These are phyloP conservation scores for Beauveria medogensis DNA, from an alignment of 2,329 filamentous ascomycete genomes.

Conservation along the genomic window DNA sequence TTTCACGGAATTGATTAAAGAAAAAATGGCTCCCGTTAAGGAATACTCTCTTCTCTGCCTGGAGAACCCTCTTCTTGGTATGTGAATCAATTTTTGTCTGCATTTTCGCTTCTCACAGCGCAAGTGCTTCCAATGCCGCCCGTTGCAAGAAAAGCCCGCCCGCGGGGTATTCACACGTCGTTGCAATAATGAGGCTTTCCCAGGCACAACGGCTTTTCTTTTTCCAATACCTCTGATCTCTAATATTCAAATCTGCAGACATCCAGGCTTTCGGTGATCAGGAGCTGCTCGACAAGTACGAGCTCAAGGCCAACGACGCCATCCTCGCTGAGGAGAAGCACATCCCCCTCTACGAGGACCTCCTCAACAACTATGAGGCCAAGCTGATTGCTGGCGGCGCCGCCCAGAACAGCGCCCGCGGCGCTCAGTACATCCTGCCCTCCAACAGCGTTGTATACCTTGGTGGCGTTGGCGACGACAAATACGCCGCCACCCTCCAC, in stretches of 20 bases:
- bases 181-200: not conserved
- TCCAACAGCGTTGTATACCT: conserved; percentile 87
- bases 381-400: conserved; percentile 94
- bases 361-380: conserved; percentile 84
- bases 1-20: conserved; percentile 15
- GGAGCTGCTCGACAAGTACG: conserved; percentile 84
- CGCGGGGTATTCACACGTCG: not conserved
- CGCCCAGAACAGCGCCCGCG: conserved; percentile 94
- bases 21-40: conserved; percentile 64
- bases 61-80: conserved; percentile 95
- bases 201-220: not conserved
- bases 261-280: conserved; percentile 84
- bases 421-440: conserved; percentile 91
- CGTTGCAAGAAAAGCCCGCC: not conserved
- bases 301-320: conserved; percentile 90
- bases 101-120: conserved; percentile 4
- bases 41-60: conserved; percentile 86
- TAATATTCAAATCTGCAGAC: conserved; percentile 42
- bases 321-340: conserved; percentile 95
- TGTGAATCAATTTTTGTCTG: conserved; percentile 20
- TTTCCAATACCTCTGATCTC: not conserved
- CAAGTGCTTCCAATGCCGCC: not conserved
- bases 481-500: conserved; percentile 82
- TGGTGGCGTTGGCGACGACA: conserved; percentile 89
- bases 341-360: conserved; percentile 81